Conservation (phyloP, 2,329 filamentous ascomycete species). For the Chaetomium sp. region DNA sequence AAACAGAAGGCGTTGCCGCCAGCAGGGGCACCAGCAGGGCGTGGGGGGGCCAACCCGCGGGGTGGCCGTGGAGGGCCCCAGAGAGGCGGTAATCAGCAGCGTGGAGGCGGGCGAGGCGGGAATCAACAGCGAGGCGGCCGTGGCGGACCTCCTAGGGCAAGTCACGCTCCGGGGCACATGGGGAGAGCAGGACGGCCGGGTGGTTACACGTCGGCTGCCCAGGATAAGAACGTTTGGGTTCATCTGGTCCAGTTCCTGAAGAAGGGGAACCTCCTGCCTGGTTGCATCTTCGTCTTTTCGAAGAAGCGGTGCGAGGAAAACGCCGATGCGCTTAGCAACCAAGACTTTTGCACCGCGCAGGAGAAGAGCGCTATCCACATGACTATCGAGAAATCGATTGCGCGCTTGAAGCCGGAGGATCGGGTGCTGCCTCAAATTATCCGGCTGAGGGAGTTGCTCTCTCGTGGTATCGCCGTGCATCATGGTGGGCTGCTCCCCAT, state of each 20-base stretch:
- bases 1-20: conserved; percentile 52
- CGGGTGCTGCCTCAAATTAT: conserved; percentile 86
- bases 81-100: conserved; percentile 39
- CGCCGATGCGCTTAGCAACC: conserved; percentile 86
- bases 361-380: conserved; percentile 98
- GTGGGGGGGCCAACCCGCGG: conserved; percentile 45
- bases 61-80: conserved; percentile 43
- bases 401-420: conserved; percentile 85
- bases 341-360: conserved; percentile 86
- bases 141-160: conserved; percentile 52
- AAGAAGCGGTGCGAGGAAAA: conserved; percentile 98
- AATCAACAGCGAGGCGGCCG: conserved; percentile 51
- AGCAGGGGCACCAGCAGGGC: conserved; percentile 30
- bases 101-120: conserved; percentile 44
- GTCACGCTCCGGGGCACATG: conserved; percentile 73
- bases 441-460: conserved; percentile 74
- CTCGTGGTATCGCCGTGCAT: conserved; percentile 88
- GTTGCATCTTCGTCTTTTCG: conserved; percentile 97
- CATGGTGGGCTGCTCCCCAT: conserved; percentile 93
- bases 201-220: conserved; percentile 79
- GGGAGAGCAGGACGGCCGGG: conserved; percentile 79
- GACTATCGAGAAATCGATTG: conserved; percentile 92
- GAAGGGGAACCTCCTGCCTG: conserved; percentile 80
- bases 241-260: conserved; percentile 87
- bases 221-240: conserved; percentile 96